Conservation (phyloP, 2,329 filamentous ascomycete species). For the Dothideomycetidae sp. region DNA sequence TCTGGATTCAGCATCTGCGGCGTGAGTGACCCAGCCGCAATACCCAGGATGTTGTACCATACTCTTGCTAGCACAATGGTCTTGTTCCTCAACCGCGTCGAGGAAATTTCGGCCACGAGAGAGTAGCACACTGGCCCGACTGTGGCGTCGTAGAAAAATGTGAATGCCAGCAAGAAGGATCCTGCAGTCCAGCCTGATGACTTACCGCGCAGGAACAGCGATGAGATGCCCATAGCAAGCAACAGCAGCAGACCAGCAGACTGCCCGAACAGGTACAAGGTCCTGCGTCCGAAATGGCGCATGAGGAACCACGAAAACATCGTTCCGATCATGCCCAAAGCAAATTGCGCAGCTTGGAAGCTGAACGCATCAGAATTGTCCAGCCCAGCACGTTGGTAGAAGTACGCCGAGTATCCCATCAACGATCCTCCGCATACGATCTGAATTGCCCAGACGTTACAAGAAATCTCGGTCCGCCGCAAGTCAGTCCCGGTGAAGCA, state of each 20-base stretch:
- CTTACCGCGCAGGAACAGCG: constrained; percentile 11
- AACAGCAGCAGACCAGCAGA: constrained; percentile 22
- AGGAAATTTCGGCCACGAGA: constrained; percentile 19
- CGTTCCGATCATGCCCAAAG: constrained; percentile 17
- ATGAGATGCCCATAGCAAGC: constrained; percentile 16
- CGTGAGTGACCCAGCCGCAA: constrained; percentile 17
- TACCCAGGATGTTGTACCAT: constrained; percentile 17
- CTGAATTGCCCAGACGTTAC: constrained; percentile 24
- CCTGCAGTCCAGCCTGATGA: constrained; percentile 28
- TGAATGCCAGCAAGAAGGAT: constrained; percentile 38
- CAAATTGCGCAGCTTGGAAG: constrained; percentile 22
- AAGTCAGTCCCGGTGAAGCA: constrained; percentile 40
- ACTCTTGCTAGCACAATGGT: constrained; percentile 20
- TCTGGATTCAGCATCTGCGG: constrained; percentile 18
- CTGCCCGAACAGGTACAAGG: constrained; percentile 23
- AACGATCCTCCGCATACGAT: constrained; percentile 21
- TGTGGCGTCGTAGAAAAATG: constrained; percentile 20
- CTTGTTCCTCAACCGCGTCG: constrained; percentile 18
- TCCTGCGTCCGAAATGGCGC: constrained; percentile 25
- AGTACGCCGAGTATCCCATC: constrained; percentile 25
- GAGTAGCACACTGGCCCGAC: constrained; percentile 21
- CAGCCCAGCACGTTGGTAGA: constrained; percentile 28
- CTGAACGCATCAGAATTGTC: constrained; percentile 22
- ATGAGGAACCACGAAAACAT: constrained; percentile 24
- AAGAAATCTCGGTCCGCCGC: constrained; percentile 30